phyloP scores from a whole-genome alignment of 73 alveolate genomes.

The Paramecium octaurelia region DNA sequence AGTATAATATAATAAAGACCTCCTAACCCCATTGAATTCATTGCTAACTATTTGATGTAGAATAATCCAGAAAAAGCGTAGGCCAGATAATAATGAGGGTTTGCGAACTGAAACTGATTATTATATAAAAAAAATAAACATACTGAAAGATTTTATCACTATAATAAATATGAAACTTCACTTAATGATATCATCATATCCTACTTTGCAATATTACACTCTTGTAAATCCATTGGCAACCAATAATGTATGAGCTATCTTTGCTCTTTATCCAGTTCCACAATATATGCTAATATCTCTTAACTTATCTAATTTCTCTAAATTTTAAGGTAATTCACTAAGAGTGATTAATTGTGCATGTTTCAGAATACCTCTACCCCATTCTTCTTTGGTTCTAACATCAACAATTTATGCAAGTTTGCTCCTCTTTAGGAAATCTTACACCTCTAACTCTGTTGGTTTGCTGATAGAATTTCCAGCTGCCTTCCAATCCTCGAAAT shows the following conservation, averaged over 20 bases:
- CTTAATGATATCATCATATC: constrained; percentile 41
- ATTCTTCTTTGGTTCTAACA: constrained; percentile 56
- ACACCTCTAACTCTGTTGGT: constrained; percentile 9
- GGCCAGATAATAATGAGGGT: constrained; percentile 7
- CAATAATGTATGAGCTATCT: constrained; percentile 51
- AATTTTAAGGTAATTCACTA: constrained; percentile 37
- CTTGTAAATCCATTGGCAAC: constrained; percentile 42
- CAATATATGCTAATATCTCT: constrained; percentile 54
- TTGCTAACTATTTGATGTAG: constrained; percentile 79
- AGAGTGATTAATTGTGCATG: constrained; percentile 52
- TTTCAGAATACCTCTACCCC: constrained; percentile 38
- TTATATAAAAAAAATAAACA: neutral
- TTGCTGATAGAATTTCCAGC: constrained; percentile 9
- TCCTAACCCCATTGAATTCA: constrained; percentile 79
- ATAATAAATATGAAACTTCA: neutral
- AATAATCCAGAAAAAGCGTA: constrained; percentile 74
- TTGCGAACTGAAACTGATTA: constrained; percentile 34
- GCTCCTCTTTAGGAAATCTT: constrained; percentile 36
- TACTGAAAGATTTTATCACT: neutral
- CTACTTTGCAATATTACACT: constrained; percentile 36
- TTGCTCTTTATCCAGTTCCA: constrained; percentile 60
- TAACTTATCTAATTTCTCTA: constrained; percentile 28
- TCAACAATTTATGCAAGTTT: constrained; percentile 33
- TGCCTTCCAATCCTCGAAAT: constrained; percentile 36
- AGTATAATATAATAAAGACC: constrained; percentile 69